phyloP scores from a whole-genome alignment of 306 rosid genomes.

The Vicia faba region DNA sequence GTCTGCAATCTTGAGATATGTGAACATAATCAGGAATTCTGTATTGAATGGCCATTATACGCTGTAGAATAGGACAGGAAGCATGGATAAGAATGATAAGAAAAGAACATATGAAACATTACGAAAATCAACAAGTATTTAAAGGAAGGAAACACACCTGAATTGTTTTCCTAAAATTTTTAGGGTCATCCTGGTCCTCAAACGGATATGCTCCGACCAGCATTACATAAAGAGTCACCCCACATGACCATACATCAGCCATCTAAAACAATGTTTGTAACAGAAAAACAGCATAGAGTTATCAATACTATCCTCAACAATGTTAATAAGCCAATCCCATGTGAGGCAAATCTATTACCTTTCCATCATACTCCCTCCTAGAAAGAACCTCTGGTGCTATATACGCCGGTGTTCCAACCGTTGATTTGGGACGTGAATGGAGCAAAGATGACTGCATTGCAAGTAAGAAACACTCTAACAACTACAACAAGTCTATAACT shows the following conservation, averaged over 20 bases:
- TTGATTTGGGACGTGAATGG: constrained; percentile 69
- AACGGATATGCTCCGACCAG: constrained; percentile 79
- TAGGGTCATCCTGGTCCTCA: constrained; percentile 79
- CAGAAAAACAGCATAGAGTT: constrained; percentile 23
- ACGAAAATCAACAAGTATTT: constrained; percentile 24
- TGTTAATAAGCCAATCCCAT: neutral
- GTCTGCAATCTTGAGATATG: constrained; percentile 67
- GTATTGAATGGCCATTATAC: constrained; percentile 67
- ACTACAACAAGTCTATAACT: neutral
- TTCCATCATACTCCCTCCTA: constrained; percentile 64
- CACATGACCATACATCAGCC: constrained; percentile 91
- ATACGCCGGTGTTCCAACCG: constrained; percentile 73
- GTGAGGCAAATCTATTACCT: constrained; percentile 42
- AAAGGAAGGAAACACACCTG: constrained; percentile 47
- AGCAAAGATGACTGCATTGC: constrained; percentile 60
- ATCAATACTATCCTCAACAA: constrained; percentile 14
- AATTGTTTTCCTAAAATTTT: constrained; percentile 72
- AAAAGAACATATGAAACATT: constrained; percentile 16
- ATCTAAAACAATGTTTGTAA: constrained; percentile 40
- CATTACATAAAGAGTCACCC: constrained; percentile 84
- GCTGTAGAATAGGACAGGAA: constrained; percentile 45
- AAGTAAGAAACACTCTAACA: constrained; percentile 17
- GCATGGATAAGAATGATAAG: constrained; percentile 25
- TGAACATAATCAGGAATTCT: constrained; percentile 70
- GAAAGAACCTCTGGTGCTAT: constrained; percentile 77